Percentiles rank a stretch among this genome's conserved stretches.
phyloP scores from a whole-genome alignment of 2,329 filamentous ascomycete genomes.

The Nothophaeocryptopus gaeumannii region DNA sequence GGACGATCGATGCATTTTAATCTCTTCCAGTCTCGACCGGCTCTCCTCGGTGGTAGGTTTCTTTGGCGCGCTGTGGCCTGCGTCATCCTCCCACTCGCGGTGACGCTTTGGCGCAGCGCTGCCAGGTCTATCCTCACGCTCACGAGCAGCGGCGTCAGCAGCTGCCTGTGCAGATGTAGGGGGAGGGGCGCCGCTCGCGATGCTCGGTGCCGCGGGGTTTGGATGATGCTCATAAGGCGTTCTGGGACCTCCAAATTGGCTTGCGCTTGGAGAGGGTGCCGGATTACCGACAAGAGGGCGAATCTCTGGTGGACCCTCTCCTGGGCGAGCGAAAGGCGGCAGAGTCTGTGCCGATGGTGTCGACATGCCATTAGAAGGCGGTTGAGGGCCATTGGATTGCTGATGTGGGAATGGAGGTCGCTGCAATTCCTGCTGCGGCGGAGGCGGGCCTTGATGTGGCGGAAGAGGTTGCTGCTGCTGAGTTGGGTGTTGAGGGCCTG shows the following conservation, averaged over 20 bases:
- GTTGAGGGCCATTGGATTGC: constrained; percentile 25
- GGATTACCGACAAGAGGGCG: constrained; percentile 79
- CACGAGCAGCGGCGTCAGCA: constrained; percentile 65
- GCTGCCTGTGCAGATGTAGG: constrained; percentile 56
- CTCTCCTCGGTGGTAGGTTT: constrained; percentile 87
- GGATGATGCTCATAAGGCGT: constrained; percentile 76
- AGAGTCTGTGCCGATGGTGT: constrained; percentile 51
- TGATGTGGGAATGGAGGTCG: constrained; percentile 25
- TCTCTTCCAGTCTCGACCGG: constrained; percentile 80
- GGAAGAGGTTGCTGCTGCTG: constrained; percentile 48
- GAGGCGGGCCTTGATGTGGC: constrained; percentile 43
- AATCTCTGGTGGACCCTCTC: constrained; percentile 74
- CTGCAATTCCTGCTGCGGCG: constrained; percentile 22
- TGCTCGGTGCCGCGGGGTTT: constrained; percentile 58
- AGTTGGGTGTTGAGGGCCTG: constrained; percentile 45
- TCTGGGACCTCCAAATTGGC: constrained; percentile 66
- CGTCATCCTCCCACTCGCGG: constrained; percentile 90
- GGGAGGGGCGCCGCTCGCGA: constrained; percentile 68
- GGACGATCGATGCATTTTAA: constrained; percentile 66
- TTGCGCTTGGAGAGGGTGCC: constrained; percentile 73
- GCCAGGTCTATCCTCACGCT: constrained; percentile 69
- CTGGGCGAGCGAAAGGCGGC: constrained; percentile 63
- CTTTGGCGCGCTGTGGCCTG: constrained; percentile 55
- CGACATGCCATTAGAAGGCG: constrained; percentile 36
- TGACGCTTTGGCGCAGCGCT: constrained; percentile 78